Conservation (phyloP, 2,329 filamentous ascomycete genomes). For the Aureobasidium uvarum region DNA sequence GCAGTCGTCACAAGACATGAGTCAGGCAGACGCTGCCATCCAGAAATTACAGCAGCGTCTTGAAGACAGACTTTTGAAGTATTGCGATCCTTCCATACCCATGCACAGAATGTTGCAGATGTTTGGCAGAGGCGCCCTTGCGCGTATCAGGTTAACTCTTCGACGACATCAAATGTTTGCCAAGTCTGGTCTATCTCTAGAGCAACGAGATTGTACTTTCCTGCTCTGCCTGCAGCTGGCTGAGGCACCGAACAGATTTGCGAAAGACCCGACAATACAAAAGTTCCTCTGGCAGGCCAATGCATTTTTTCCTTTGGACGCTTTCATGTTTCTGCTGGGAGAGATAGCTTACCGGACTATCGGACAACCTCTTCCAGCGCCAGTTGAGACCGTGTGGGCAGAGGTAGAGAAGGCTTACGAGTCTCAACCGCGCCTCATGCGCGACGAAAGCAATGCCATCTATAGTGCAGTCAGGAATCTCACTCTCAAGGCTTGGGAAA, state of each 20-base stretch:
- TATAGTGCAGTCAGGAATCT: constrained; percentile 46
- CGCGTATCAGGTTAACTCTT: constrained; percentile 46
- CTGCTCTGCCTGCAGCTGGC: constrained; percentile 44
- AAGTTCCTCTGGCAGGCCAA: constrained; percentile 55
- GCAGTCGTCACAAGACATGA: constrained; percentile 14
- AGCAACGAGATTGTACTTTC: constrained; percentile 45
- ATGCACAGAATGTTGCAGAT: constrained; percentile 47
- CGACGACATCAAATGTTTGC: constrained; percentile 43
- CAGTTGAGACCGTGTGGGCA: constrained; percentile 44
- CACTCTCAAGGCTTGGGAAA: constrained; percentile 46
- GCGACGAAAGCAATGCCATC: constrained; percentile 41
- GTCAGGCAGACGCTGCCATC: constrained; percentile 35
- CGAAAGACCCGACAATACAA: constrained; percentile 42
- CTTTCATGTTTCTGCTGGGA: constrained; percentile 41
- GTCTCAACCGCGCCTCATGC: constrained; percentile 43
- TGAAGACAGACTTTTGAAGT: constrained; percentile 46
- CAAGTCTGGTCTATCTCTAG: constrained; percentile 36
- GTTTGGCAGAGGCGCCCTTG: constrained; percentile 46
- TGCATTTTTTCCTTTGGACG: constrained; percentile 50
- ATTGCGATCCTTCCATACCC: constrained; percentile 47
- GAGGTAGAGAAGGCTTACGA: constrained; percentile 47
- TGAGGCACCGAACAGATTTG: constrained; percentile 43
- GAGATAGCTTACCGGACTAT: constrained; percentile 35
- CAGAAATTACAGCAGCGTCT: constrained; percentile 45
- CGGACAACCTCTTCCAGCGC: constrained; percentile 29